A percentile compares a stretch with the other conserved stretches of the same genome.
phyloP scores from a whole-genome alignment of 208 protist species.

The Wallacemonas sp. region DNA sequence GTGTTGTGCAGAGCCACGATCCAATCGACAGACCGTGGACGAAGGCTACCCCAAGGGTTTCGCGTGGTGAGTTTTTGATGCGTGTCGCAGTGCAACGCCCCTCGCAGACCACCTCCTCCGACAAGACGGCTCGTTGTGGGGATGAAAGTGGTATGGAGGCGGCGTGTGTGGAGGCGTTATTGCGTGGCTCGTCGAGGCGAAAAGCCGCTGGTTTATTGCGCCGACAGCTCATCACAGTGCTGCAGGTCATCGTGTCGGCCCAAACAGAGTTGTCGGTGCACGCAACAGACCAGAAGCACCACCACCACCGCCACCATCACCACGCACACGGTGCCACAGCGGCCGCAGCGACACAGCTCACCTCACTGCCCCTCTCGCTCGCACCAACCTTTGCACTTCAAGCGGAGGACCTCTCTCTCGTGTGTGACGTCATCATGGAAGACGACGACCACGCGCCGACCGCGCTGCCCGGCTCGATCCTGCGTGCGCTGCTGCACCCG shows the following conservation, averaged over 20 bases:
- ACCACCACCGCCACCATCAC: too few species aligned
- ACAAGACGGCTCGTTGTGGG: too few species aligned
- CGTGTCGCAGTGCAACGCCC: too few species aligned
- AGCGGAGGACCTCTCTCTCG: neutral
- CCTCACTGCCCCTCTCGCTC: too few species aligned
- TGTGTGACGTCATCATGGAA: neutral
- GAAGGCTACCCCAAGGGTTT: too few species aligned
- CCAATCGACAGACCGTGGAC: too few species aligned
- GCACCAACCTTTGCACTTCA: conserved; percentile 2
- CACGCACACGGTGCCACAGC: too few species aligned
- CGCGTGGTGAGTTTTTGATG: too few species aligned
- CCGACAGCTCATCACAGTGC: neutral
- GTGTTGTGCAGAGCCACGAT: too few species aligned
- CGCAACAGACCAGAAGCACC: neutral
- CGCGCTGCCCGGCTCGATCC: neutral
- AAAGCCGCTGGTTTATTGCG: neutral
- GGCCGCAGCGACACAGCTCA: too few species aligned
- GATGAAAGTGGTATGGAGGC: too few species aligned
- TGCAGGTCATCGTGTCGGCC: neutral
- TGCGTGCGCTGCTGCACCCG: conserved; percentile 9
- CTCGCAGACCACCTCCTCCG: too few species aligned
- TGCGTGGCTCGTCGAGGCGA: neutral
- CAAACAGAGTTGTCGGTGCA: neutral
- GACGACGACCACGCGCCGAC: neutral
- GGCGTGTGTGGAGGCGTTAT: neutral